A percentile compares a stretch with the other conserved stretches of the same genome.
These are phyloP conservation scores for Oryza officinalis DNA, from an alignment of 176 grass and related monocot genomes.

Conservation along the genomic window DNA sequence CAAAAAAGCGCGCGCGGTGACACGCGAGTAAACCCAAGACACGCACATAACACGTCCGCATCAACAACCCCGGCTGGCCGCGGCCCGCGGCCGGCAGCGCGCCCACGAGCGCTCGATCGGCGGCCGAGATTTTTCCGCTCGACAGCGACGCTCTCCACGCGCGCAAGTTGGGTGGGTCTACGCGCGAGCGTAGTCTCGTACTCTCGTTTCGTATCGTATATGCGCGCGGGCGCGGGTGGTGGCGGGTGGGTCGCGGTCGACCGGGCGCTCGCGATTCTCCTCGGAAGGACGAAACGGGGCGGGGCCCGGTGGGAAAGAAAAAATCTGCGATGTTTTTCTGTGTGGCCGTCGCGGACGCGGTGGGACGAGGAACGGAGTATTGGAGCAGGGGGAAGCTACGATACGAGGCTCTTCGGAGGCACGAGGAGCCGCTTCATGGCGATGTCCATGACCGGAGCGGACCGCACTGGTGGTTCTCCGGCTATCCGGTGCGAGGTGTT, in stretches of 20 bases:
- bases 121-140: neutral
- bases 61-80: neutral
- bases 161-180: no score
- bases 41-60: neutral
- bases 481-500: neutral
- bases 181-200: no score
- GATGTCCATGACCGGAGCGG: neutral
- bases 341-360: neutral
- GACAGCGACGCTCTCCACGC: neutral
- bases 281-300: neutral
- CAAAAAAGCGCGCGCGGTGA: neutral
- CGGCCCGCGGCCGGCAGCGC: no score
- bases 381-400: neutral
- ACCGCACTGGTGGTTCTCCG: neutral
- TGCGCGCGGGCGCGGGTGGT: no score
- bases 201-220: no score
- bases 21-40: no score
- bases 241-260: neutral
- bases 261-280: neutral
- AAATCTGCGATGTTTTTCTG: neutral
- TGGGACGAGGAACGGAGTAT: neutral
- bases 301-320: neutral
- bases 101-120: no score
- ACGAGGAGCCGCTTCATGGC: constrained; percentile 17
- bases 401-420: constrained; percentile 10